A percentile compares a stretch with the other conserved stretches of the same genome.
Evolutionary conservation across 805 yeast genomes (phyloP).

Genomic region (Saccharomycopsis babjevae): DNA sequence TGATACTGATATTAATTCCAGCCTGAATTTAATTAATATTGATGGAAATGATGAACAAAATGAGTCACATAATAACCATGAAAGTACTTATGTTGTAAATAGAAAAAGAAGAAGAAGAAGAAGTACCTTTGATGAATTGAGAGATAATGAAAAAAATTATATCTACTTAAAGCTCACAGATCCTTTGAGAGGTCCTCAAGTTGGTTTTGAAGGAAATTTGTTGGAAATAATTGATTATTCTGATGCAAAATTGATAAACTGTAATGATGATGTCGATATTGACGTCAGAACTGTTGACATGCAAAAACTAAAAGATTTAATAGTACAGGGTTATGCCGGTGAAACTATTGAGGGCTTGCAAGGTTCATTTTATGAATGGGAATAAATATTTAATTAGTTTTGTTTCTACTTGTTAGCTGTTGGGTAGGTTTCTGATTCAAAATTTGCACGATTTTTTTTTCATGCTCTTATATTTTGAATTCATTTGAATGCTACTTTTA

Average conservation of each 20-base stretch:
- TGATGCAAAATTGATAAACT: slow-evolving; percentile 3
- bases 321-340: slow-evolving; percentile 13
- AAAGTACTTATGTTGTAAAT: not conserved
- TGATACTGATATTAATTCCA: slow-evolving; percentile 1
- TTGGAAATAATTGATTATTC: slow-evolving; percentile 28
- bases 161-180: slow-evolving; percentile 31
- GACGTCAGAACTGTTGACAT: slow-evolving; percentile 10
- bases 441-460: no score
- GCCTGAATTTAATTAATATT: not conserved
- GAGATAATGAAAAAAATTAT: slow-evolving; percentile 34
- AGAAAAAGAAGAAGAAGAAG: slow-evolving; percentile 24
- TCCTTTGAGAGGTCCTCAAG: slow-evolving; percentile 37
- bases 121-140: slow-evolving; percentile 36
- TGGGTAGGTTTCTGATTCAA: no score
- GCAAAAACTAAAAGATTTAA: slow-evolving; percentile 7
- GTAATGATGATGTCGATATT: slow-evolving; percentile 14
- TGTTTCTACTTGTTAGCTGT: not conserved
- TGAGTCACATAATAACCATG: slow-evolving; percentile 4
- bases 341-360: slow-evolving; percentile 4
- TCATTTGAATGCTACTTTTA: no score
- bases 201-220: slow-evolving; percentile 36
- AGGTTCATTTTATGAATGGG: slow-evolving; percentile 15
- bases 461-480: no score
- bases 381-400: not conserved
- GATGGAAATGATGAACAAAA: not conserved